Evolutionary conservation across 2,329 filamentous ascomycete genomes (phyloP).

Genomic region (Epichloe scottii): DNA sequence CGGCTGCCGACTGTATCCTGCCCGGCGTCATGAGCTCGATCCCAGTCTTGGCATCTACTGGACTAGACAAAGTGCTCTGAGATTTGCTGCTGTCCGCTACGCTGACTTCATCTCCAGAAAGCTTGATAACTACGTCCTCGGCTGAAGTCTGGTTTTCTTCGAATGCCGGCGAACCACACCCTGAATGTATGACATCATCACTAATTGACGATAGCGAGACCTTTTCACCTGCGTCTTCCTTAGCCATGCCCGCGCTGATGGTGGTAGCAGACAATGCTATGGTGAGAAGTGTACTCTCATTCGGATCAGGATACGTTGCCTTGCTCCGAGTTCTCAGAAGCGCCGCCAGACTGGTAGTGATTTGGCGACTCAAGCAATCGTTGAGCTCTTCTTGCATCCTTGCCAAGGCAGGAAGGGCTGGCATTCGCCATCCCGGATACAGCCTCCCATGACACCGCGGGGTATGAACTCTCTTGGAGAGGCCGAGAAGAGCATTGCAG

Average conservation of each 20-base stretch:
- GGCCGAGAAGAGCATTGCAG: conserved; percentile 33
- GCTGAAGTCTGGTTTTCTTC: neutral
- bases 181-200: neutral
- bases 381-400: neutral
- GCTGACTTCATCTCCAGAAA: neutral
- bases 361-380: neutral
- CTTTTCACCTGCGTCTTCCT: neutral
- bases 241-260: neutral
- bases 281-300: conserved; percentile 2
- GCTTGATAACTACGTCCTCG: neutral
- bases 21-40: neutral
- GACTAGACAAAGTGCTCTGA: neutral
- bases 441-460: conserved; percentile 30
- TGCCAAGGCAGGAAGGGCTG: neutral
- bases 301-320: neutral
- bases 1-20: neutral
- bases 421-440: conserved; percentile 17
- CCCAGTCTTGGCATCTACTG: neutral
- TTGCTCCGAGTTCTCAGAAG: neutral
- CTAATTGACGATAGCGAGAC: neutral
- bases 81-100: neutral
- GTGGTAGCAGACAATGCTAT: neutral
- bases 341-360: neutral
- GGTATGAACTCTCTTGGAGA: conserved; percentile 27
- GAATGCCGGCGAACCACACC: neutral